phyloP scores from a whole-genome alignment of 257 asterid species.

The Solanum habrochaites region DNA sequence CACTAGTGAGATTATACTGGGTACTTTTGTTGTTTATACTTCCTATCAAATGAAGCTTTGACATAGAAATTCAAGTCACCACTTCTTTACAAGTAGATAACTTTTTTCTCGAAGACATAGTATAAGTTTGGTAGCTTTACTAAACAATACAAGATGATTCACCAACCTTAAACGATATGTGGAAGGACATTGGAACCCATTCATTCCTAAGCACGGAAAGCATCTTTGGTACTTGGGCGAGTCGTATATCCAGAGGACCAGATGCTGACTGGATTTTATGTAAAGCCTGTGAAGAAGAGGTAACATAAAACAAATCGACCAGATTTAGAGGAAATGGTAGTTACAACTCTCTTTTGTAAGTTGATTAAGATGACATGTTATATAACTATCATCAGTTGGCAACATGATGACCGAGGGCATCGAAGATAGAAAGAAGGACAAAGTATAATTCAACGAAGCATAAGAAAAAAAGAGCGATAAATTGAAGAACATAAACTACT shows the following conservation, averaged over 20 bases:
- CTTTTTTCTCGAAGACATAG: background rate
- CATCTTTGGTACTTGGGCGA: conserved; percentile 91
- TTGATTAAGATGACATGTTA: background rate
- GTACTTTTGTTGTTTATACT: background rate
- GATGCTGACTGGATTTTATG: conserved; percentile 87
- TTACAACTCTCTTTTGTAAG: background rate
- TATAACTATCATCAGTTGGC: background rate
- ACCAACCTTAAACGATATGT: conserved; percentile 80
- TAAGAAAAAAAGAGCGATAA: background rate
- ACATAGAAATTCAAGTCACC: background rate
- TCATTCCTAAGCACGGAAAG: conserved; percentile 64
- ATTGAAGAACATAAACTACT: background rate
- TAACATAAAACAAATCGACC: background rate
- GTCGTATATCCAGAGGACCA: conserved; percentile 86
- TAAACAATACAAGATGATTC: background rate
- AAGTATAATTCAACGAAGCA: background rate
- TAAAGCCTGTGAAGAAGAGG: conserved; percentile 24
- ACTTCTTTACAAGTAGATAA: background rate
- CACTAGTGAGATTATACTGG: background rate
- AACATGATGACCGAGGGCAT: background rate
- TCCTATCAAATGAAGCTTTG: background rate
- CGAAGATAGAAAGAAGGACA: background rate
- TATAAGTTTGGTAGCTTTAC: background rate
- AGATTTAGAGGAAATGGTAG: background rate
- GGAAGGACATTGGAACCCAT: conserved; percentile 86